phyloP scores from a whole-genome alignment of 2,329 filamentous ascomycete genomes.

The Trichophyton benhamiae region DNA sequence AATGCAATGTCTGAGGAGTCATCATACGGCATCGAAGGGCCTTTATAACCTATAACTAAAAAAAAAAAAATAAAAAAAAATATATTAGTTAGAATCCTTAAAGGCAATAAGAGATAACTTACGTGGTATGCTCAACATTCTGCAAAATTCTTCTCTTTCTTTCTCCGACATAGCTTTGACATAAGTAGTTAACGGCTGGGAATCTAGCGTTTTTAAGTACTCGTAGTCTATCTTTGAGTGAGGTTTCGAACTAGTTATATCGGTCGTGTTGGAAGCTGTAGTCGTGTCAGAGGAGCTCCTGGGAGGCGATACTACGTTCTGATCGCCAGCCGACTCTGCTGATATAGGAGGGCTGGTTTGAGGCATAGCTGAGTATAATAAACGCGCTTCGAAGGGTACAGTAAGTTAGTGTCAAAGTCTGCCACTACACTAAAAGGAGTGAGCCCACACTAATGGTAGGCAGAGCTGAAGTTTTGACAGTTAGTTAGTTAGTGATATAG shows the following conservation, averaged over 20 bases:
- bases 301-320: not conserved
- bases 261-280: not conserved
- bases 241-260: not conserved
- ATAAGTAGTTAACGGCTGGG: not conserved
- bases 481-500: not conserved
- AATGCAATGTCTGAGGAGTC: not conserved
- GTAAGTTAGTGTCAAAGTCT: not conserved
- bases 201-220: not conserved
- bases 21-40: not conserved
- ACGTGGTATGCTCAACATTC: not conserved
- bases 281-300: not conserved
- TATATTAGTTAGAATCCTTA: not conserved
- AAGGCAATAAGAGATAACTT: not conserved
- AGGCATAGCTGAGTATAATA: not conserved
- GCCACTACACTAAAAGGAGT: no score
- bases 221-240: not conserved
- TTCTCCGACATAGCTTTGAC: not conserved
- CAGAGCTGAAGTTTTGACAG: no score
- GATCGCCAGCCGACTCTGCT: not conserved
- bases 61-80: not conserved
- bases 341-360: not conserved
- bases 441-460: no score
- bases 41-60: not conserved
- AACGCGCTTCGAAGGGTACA: not conserved
- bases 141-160: not conserved